A percentile compares a stretch with the other conserved stretches of the same genome.
Evolutionary conservation across 1,139 yeast species (phyloP).

Genomic region (Suhomyces ambrosiae): DNA sequence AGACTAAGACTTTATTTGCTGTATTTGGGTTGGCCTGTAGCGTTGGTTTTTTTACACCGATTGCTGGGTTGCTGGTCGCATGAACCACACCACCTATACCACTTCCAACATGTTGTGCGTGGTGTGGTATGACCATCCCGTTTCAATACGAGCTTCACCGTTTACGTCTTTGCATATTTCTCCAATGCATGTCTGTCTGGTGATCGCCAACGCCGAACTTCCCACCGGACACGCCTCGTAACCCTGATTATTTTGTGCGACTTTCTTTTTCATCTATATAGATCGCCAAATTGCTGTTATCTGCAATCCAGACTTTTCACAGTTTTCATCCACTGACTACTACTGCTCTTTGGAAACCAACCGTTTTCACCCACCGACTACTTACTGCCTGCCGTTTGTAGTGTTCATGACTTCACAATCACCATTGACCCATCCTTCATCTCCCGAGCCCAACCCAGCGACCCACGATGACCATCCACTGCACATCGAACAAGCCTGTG

Average conservation of each 20-base stretch:
- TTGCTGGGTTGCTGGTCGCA: too few species aligned
- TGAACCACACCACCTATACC: too few species aligned
- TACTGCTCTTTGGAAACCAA: background rate
- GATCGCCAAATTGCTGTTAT: slow-evolving; percentile 9
- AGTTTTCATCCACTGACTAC: background rate
- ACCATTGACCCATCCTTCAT: slow-evolving; percentile 1
- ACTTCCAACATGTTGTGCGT: too few species aligned
- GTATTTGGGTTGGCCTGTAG: too few species aligned
- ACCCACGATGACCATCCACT: slow-evolving; percentile 11
- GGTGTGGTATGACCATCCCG: too few species aligned
- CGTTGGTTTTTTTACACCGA: too few species aligned
- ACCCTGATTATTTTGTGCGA: slow-evolving; percentile 10
- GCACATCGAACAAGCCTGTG: slow-evolving; percentile 54
- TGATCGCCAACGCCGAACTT: slow-evolving; percentile 11
- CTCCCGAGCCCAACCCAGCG: slow-evolving; percentile 2
- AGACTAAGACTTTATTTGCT: too few species aligned
- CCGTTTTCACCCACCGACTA: background rate
- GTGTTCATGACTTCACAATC: slow-evolving; percentile 1
- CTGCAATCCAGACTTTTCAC: background rate
- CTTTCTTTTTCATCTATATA: slow-evolving; percentile 10
- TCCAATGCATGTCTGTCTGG: slow-evolving; percentile 7
- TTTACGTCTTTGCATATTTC: background rate
- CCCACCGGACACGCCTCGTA: slow-evolving; percentile 11
- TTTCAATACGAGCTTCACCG: too few species aligned
- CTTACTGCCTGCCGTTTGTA: background rate